Evolutionary conservation across 345 rosid species (phyloP), one percentile per base, ranked within the genome.

Genomic region (Noccaea caerulescens): DNA sequence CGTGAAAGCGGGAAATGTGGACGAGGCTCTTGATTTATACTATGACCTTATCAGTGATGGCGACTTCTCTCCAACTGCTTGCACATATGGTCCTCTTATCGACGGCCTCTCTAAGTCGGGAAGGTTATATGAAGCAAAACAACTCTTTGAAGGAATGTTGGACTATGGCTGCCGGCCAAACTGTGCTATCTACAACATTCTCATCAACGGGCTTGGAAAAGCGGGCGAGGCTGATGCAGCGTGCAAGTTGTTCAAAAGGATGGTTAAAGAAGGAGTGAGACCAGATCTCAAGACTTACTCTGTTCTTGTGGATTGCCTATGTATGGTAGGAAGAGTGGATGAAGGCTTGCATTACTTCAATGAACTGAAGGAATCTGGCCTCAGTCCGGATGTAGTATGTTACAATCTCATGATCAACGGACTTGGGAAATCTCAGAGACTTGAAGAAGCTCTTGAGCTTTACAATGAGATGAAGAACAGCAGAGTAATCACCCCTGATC

Each of bases 211-310:
- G 56, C 82, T 82, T 75, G 94, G 97, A 58, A 93, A 93, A 85
- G 61, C 73, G 1, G 91, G 94, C 38, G 88, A 86, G 52, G 83
- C 82, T 52, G 91, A 86, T 63, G 66, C 79, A 30, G 97, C 96
- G 44, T 83, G 83, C 54, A 82, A 67, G 66, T 80, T 88, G 71
- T 89, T 88, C 56, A 83, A 66, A 79, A 86, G 77, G 68, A 93
- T 93, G 98, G 76, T 79, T 16, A 80, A 77, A 76, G 88, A 84
- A 75, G 96, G 98, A 58, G 75, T 93, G 39, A 81, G 97, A 78
- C 94, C 94, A n/a, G 96, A 93, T 76, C 80, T 93, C 84, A 87
- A 83, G 82, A 82, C 96, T n/a, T 93, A 91, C 81, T 82, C 92
- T 37, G 78, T 85, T 76, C 84, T 93, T 46, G 87, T 93, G 5